Evolutionary conservation across 805 yeast species (phyloP).

Genomic region (Metschnikowia aberdeeniae): DNA sequence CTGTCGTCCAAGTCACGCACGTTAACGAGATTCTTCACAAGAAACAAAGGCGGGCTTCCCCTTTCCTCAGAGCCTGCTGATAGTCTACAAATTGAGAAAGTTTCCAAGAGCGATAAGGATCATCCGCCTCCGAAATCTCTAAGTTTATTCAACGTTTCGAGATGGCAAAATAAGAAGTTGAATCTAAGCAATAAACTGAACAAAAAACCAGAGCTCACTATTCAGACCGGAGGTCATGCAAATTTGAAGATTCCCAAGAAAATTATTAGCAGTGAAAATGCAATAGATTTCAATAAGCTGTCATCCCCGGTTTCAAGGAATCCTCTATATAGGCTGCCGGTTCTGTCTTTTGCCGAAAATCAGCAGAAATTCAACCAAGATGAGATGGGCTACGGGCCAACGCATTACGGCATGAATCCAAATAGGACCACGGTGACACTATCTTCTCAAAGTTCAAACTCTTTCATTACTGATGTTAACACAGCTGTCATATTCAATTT

Average conservation of each 20-base stretch:
- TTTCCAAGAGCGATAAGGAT: neutral
- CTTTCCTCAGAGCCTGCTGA: slow-evolving; percentile 4
- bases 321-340: slow-evolving; percentile 3
- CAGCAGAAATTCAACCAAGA: neutral
- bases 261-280: slow-evolving; percentile 5
- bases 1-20: slow-evolving; percentile 4
- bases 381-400: neutral
- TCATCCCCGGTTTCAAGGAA: slow-evolving; percentile 4
- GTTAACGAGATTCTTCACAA: slow-evolving; percentile 7
- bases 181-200: slow-evolving; percentile 2
- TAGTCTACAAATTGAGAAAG: neutral
- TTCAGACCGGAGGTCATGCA: slow-evolving; percentile 8
- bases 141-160: slow-evolving; percentile 4
- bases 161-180: slow-evolving; percentile 6
- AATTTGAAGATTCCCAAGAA: slow-evolving; percentile 9
- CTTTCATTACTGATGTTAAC: slow-evolving; percentile 7
- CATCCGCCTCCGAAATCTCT: neutral
- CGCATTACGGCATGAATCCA: slow-evolving; percentile 1
- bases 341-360: slow-evolving; percentile 1
- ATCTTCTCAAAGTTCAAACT: slow-evolving; percentile 16
- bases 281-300: neutral
- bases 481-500: slow-evolving; percentile 10
- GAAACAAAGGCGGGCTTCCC: neutral
- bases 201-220: slow-evolving; percentile 7
- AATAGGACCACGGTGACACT: slow-evolving; percentile 7